Evolutionary conservation across 2,329 filamentous ascomycete species (phyloP), one percentile per base, ranked within the genome.

Genomic region (Phialophora tarda): DNA sequence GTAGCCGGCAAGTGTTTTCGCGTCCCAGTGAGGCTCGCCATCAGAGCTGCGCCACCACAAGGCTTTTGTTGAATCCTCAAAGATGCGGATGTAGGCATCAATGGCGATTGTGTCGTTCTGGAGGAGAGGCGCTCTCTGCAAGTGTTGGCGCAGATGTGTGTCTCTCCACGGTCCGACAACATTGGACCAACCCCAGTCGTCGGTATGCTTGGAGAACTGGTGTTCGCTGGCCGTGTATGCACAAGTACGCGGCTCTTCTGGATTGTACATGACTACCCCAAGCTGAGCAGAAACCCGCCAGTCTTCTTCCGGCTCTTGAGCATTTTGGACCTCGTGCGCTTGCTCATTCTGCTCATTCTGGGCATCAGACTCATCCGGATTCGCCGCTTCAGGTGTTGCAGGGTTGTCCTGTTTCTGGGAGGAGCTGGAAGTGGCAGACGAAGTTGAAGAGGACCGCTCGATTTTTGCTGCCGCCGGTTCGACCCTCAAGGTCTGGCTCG

Each of bases 101-200:
- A 89, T 87, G 0, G 85, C 82, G 51, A 89, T 81, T 47, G 84
- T 87, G 72, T 89, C 87, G 68, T 87, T 80, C 38, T 82, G 84
- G 23, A 89, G 78, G 8, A 89, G 78, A 10, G 87, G 83, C 72
- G 86, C 82, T 38, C 85, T 82, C 72, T 88, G 84, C 34, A 82
- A 81, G 62, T 83, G 84, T 65, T 83, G 81, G n/a, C 87, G 84
- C 38, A 79, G 75, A 59, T 86, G 82, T 58, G 89, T 85, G 53
- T 87, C 81, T 66, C 85, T 83, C 77, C 84, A 85, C 4, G 85
- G 84, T 5, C 83, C 83, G 71, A 85, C 82, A 73, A 88, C 89
- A 65, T 86, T 83, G 38, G 85, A 86, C 86, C 86, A 89, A 2
- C 87, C 87, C 82, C 86, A 88, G 71, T 89, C 87, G 12, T 86